phyloP scores from a whole-genome alignment of 352 stramenopile genomes.

The Elongisporangium anandrum region DNA sequence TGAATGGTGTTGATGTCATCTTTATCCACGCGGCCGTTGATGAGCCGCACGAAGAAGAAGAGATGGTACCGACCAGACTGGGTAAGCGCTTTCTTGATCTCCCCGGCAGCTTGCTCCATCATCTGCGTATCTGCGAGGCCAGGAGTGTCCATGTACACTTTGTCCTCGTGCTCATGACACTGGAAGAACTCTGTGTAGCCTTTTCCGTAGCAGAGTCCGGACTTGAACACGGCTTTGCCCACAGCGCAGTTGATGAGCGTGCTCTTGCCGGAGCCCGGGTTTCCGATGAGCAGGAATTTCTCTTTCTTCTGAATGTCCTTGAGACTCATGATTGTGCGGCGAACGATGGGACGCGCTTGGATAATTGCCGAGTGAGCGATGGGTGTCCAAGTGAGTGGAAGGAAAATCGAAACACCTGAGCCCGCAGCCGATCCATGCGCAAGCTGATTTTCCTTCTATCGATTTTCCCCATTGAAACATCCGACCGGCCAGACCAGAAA shows the following conservation, averaged over 20 bases:
- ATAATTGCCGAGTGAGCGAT: no score
- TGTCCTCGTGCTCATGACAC: constrained; percentile 4
- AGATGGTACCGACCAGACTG: constrained; percentile 15
- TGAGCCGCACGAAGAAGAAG: constrained; percentile 22
- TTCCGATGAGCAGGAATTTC: background rate
- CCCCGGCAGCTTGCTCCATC: background rate
- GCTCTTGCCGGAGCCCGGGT: constrained; percentile 18
- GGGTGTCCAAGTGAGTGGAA: no score
- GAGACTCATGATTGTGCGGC: no score
- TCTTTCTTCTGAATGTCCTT: no score
- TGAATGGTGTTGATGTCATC: constrained; percentile 18
- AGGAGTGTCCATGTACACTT: constrained; percentile 22
- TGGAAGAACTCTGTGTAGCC: constrained; percentile 14
- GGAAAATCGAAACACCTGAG: no score
- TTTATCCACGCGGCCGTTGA: constrained; percentile 12
- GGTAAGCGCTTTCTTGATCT: constrained; percentile 13
- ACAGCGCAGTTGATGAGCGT: constrained; percentile 23
- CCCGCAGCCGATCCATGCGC: no score
- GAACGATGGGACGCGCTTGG: no score
- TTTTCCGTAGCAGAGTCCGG: constrained; percentile 7
- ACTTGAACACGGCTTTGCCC: constrained; percentile 4
- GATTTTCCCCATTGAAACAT: no score
- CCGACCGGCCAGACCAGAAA: no score
- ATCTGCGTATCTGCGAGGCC: constrained; percentile 10
- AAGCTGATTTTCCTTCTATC: no score